Percentiles rank a stretch among this genome's conserved stretches.
These are phyloP conservation scores for Fusarium humuli DNA, from an alignment of 2,329 filamentous ascomycete species.

Conservation along the genomic window DNA sequence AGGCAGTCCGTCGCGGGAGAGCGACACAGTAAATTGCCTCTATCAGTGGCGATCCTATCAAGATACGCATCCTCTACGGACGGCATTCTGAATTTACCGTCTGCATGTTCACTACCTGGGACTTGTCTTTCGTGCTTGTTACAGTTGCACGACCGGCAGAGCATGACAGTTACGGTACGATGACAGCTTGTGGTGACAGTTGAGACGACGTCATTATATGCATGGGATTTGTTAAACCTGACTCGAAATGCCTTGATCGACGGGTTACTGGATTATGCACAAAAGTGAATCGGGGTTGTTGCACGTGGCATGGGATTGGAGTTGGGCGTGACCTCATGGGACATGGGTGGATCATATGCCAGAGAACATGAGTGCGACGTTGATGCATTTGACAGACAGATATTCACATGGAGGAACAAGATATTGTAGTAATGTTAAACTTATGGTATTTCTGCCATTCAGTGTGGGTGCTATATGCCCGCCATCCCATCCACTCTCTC, in stretches of 20 bases:
- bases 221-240: slow-evolving; percentile 14
- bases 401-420: background rate
- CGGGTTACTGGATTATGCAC: background rate
- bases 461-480: slow-evolving; percentile 47
- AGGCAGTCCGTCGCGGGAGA: slow-evolving; percentile 17
- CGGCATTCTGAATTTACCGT: background rate
- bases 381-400: background rate
- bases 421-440: slow-evolving; percentile 21
- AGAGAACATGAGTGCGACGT: slow-evolving; percentile 36
- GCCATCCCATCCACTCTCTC: slow-evolving; percentile 15
- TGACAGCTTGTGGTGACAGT: background rate
- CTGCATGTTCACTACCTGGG: background rate
- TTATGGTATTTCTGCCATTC: slow-evolving; percentile 56
- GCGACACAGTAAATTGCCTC: background rate
- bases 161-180: background rate
- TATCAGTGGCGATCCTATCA: slow-evolving; percentile 9
- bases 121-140: background rate
- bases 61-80: background rate
- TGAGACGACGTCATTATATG: slow-evolving; percentile 22
- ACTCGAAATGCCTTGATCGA: slow-evolving; percentile 4
- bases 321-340: slow-evolving; percentile 42
- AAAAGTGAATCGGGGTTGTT: slow-evolving; percentile 7
- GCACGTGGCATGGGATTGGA: slow-evolving; percentile 29
- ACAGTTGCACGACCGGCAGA: background rate
- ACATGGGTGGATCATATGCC: slow-evolving; percentile 46